phyloP scores from a whole-genome alignment of 805 yeast genomes.

The Lipomyces orientalis region DNA sequence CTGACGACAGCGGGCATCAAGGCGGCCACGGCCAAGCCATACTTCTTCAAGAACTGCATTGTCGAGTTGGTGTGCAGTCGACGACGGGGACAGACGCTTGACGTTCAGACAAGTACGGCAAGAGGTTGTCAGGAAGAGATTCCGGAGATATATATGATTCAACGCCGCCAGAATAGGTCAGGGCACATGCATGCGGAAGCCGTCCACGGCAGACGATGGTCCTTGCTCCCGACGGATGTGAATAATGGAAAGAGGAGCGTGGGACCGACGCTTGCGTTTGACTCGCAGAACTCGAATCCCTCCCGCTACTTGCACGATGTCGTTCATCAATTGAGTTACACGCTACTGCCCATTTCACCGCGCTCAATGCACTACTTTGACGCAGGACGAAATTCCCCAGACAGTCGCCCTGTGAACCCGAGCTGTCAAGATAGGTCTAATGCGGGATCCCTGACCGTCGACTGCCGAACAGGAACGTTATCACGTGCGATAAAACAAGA shows the following conservation, averaged over 20 bases:
- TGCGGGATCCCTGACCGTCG: too few species aligned
- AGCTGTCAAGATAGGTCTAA: too few species aligned
- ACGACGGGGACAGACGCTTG: not conserved
- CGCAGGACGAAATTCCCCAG: too few species aligned
- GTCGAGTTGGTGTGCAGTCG: not conserved
- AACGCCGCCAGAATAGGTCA: too few species aligned
- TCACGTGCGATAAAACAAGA: too few species aligned
- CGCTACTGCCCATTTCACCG: too few species aligned
- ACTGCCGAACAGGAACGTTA: too few species aligned
- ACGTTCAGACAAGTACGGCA: not conserved
- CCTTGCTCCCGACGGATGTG: not conserved
- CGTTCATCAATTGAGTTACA: too few species aligned
- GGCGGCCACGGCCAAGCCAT: conserved; percentile 11
- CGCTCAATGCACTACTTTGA: too few species aligned
- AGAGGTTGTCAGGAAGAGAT: not conserved
- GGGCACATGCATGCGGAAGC: not conserved
- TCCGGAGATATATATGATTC: not conserved
- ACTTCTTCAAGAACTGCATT: conserved; percentile 10
- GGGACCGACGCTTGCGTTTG: not conserved
- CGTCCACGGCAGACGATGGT: not conserved
- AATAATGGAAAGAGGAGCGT: not conserved
- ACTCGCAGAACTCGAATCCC: not conserved
- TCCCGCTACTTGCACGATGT: too few species aligned
- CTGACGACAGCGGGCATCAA: conserved; percentile 15
- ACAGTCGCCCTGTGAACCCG: too few species aligned